Evolutionary conservation across 345 rosid genomes (phyloP).

Genomic region (Xanthoceras sorbifolium): DNA sequence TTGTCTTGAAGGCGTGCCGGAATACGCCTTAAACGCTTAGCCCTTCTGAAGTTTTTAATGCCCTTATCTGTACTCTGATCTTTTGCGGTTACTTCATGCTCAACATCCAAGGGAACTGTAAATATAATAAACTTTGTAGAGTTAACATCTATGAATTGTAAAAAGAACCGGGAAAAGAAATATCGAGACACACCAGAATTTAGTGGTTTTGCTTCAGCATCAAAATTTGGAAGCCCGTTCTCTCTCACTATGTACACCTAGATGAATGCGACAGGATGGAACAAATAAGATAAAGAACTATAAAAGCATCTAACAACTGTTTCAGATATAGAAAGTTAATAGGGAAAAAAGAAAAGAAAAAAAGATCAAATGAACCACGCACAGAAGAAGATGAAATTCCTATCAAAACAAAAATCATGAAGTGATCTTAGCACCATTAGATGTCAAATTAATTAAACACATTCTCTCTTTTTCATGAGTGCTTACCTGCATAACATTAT

Average conservation of each 20-base stretch:
- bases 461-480: not conserved
- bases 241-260: slow-evolving; percentile 48
- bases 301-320: not conserved
- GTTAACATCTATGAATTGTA: slow-evolving; percentile 3
- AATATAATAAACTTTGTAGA: not conserved
- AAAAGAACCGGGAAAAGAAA: slow-evolving; percentile 5
- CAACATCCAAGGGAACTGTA: slow-evolving; percentile 19
- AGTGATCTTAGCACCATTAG: not conserved
- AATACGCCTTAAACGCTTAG: slow-evolving; percentile 12
- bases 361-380: not conserved
- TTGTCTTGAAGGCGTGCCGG: slow-evolving; percentile 20
- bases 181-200: slow-evolving; percentile 27
- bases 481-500: not conserved
- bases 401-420: not conserved
- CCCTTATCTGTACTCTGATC: slow-evolving; percentile 15
- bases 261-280: not conserved
- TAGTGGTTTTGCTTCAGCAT: slow-evolving; percentile 20
- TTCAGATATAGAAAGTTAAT: not conserved
- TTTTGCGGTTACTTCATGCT: not conserved
- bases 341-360: not conserved
- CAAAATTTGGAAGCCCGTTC: slow-evolving; percentile 21
- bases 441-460: not conserved
- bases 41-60: slow-evolving; percentile 3
- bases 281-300: not conserved
- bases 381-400: not conserved